Evolutionary conservation across 352 stramenopile species (phyloP).

Genomic region (Albugo laibachii): DNA sequence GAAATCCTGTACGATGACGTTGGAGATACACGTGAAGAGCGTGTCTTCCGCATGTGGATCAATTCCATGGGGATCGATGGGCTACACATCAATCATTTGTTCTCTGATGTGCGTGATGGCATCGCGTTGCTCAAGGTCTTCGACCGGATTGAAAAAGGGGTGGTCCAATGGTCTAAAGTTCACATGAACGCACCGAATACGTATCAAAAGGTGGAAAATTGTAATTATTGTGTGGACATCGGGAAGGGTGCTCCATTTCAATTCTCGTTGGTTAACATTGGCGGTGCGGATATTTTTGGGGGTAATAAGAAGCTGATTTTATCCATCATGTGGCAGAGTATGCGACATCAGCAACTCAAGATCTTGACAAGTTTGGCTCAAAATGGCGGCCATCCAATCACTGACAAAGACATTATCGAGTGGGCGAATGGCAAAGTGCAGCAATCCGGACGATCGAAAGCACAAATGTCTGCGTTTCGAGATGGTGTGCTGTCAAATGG

Average conservation of each 20-base stretch:
- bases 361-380: conserved; percentile 43
- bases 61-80: conserved; percentile 82
- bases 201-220: conserved; percentile 81
- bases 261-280: conserved; percentile 82
- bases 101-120: conserved; percentile 74
- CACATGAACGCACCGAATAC: conserved; percentile 79
- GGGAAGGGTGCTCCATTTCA: conserved; percentile 56
- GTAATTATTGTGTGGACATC: conserved; percentile 78
- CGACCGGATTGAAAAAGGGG: conserved; percentile 79
- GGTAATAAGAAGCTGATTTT: conserved; percentile 86
- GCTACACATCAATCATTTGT: conserved; percentile 82
- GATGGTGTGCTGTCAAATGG: conserved; percentile 58
- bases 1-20: conserved; percentile 78
- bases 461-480: conserved; percentile 70
- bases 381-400: conserved; percentile 24
- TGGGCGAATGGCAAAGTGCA: conserved; percentile 75
- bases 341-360: conserved; percentile 82
- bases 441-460: conserved; percentile 22
- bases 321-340: conserved; percentile 88
- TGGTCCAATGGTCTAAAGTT: conserved; percentile 77
- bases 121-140: conserved; percentile 79
- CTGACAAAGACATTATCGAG: conserved; percentile 62
- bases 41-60: conserved; percentile 85
- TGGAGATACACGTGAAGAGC: conserved; percentile 73
- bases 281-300: conserved; percentile 82